A percentile compares a stretch with the other conserved stretches of the same genome.
Evolutionary conservation across 2,329 filamentous ascomycete species (phyloP).

Genomic region (Aureobasidium sp.): DNA sequence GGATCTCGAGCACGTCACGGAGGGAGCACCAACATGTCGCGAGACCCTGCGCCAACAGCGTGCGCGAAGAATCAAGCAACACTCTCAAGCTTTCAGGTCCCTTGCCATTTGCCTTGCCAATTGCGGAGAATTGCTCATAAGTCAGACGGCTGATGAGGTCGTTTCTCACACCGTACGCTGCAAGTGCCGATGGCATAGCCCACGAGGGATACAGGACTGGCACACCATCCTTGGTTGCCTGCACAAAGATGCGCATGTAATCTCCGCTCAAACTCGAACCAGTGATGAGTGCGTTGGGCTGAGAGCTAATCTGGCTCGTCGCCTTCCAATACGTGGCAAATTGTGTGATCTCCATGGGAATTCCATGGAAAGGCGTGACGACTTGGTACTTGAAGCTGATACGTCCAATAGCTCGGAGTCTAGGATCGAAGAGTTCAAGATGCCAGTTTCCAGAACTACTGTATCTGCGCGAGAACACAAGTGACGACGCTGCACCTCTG

Average conservation of each 20-base stretch:
- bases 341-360: constrained; percentile 90
- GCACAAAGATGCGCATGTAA: constrained; percentile 84
- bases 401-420: constrained; percentile 83
- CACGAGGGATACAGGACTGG: constrained; percentile 84
- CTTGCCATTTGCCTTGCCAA: constrained; percentile 27
- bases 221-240: constrained; percentile 78
- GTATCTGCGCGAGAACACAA: constrained; percentile 66
- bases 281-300: constrained; percentile 79
- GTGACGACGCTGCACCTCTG: constrained; percentile 84
- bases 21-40: constrained; percentile 65
- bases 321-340: constrained; percentile 99
- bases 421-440: constrained; percentile 84
- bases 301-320: constrained; percentile 82
- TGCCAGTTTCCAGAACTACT: constrained; percentile 74
- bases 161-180: constrained; percentile 60
- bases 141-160: constrained; percentile 74
- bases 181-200: constrained; percentile 48
- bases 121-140: constrained; percentile 58
- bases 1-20: constrained; percentile 61
- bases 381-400: constrained; percentile 93
- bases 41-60: constrained; percentile 6
- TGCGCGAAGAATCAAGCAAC: not conserved
- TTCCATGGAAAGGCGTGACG: constrained; percentile 89
- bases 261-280: constrained; percentile 94
- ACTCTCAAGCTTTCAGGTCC: constrained; percentile 13